These are phyloP conservation scores for Chlorella sp. DNA, from an alignment of 139 green algal species.

Conservation along the genomic window DNA sequence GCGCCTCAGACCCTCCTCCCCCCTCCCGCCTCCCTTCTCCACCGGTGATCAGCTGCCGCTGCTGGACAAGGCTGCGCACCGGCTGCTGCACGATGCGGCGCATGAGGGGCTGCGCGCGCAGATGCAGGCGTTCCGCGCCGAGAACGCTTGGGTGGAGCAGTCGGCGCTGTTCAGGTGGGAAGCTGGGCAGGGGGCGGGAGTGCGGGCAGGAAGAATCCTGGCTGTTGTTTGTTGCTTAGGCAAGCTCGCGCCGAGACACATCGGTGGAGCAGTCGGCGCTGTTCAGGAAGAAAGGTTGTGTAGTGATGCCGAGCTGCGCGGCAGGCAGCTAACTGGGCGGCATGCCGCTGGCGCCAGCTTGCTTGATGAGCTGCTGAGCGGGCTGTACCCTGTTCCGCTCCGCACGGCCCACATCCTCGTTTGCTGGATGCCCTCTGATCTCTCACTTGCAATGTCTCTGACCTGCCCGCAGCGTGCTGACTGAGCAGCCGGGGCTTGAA, in stretches of 20 bases:
- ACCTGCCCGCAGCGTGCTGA: conserved; percentile 11
- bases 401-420: background rate
- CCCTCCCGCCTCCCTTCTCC: conserved; percentile 24
- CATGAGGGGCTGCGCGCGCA: conserved; percentile 44
- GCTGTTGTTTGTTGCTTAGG: no score
- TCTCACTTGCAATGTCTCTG: background rate
- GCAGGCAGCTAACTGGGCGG: conserved; percentile 18
- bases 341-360: background rate
- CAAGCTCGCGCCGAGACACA: conserved; percentile 57
- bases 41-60: no score
- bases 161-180: conserved; percentile 84
- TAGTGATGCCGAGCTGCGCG: background rate
- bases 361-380: background rate
- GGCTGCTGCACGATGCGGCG: conserved; percentile 56
- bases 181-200: background rate
- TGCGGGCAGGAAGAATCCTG: no score
- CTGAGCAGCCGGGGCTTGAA: conserved; percentile 22
- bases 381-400: background rate
- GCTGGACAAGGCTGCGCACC: conserved; percentile 71
- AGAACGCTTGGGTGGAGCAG: conserved; percentile 91
- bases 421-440: background rate
- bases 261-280: conserved; percentile 94
- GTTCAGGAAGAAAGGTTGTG: conserved; percentile 62
- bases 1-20: background rate
- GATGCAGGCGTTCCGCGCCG: conserved; percentile 58